Evolutionary conservation across 2,329 filamentous ascomycete species (phyloP).

Genomic region (Sclerotinia subarctica): DNA sequence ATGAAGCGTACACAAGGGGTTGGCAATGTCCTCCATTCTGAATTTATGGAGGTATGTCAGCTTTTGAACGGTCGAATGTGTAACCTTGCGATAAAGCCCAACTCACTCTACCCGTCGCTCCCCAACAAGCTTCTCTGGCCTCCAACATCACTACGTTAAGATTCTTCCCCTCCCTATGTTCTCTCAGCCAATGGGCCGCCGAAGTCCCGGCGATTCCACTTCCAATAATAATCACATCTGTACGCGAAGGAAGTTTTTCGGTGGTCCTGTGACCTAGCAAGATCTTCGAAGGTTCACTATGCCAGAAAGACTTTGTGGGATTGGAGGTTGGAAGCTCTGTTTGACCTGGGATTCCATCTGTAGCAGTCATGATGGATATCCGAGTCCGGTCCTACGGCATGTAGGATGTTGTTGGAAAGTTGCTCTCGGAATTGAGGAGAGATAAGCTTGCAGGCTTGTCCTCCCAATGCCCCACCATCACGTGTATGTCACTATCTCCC

Average conservation of each 20-base stretch:
- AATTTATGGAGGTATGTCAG: not conserved
- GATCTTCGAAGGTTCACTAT: conserved; percentile 60
- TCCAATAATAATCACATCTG: conserved; percentile 70
- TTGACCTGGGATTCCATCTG: conserved; percentile 22
- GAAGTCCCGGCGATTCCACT: conserved; percentile 75
- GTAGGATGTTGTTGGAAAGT: not conserved
- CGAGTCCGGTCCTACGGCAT: not conserved
- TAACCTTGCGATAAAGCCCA: not conserved
- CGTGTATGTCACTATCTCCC: conserved; percentile 5
- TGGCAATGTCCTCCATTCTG: conserved; percentile 74
- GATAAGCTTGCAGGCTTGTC: not conserved
- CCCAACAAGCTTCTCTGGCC: conserved; percentile 76
- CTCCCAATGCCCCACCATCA: conserved; percentile 3
- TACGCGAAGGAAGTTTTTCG: conserved; percentile 54
- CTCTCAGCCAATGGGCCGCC: conserved; percentile 59
- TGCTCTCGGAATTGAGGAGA: not conserved
- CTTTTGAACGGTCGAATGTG: not conserved
- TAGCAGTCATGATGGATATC: conserved; percentile 2
- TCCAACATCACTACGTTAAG: conserved; percentile 68
- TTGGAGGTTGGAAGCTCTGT: conserved; percentile 54
- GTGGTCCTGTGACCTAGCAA: conserved; percentile 69
- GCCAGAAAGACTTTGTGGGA: conserved; percentile 71
- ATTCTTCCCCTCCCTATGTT: conserved; percentile 44
- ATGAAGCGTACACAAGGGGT: conserved; percentile 60
- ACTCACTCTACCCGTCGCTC: conserved; percentile 75